Evolutionary conservation across 2,329 filamentous ascomycete species (phyloP), one percentile per base, ranked within the genome.

Genomic region (Claviceps sp.): DNA sequence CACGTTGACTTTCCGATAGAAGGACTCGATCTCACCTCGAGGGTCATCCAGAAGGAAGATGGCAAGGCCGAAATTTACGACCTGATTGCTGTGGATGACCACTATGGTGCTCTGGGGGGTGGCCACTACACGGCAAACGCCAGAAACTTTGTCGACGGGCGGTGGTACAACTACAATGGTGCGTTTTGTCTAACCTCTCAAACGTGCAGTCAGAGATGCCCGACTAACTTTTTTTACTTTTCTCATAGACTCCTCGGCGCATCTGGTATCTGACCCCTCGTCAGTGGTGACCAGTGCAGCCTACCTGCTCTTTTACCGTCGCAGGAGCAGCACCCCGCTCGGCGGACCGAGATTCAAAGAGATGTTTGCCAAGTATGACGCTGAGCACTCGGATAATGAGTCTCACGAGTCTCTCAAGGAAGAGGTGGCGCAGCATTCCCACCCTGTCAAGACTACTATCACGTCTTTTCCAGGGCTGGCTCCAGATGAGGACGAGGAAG

Each of bases 161-260:
- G 86, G 66, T 98, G 93, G 93, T 96, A 96, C 66, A 87, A 94
- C 59, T 97, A 94, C 67, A 97, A 98, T 66, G 91, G 90, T 93
- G 74, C 69, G 83, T 69, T 22, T 43, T 37, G 20, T 30, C 6
- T 24, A 13, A 37, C 30, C 30, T 11, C 9, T 34, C 30, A 11
- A 34, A 34, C 9, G 3, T 34, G 9, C 30, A 34, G 30, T 34
- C 9, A 34, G 9, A 34, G 30, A 34, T 34, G 30, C 4, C 7
- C n/a, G 37, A 18, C 18, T 22, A 43, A 20, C 6, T 40, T 37
- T 42, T 44, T 49, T 24, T 40, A 16, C 7, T 42, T 47, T 42
- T 16, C 60, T 26, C 20, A 14, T 22, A 95, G 90, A 96, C 68
- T 86, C 87, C 7, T 80, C 78, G 13, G 87, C 89, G 18, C 78